Evolutionary conservation across 306 rosid genomes (phyloP), one percentile per base, ranked within the genome.

Genomic region (Vicia faba): DNA sequence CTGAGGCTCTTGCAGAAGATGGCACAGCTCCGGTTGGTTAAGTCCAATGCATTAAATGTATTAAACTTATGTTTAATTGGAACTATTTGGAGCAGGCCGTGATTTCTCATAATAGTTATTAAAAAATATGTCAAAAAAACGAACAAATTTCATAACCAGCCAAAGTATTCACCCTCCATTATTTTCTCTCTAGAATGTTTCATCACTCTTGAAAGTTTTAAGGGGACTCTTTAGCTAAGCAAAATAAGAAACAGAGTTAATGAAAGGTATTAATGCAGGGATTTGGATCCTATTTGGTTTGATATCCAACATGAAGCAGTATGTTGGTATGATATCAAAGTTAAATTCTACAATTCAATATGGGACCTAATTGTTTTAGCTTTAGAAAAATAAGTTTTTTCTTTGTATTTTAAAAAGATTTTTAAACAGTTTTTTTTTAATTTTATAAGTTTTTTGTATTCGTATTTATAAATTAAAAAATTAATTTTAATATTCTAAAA

Each of bases 51-150:
- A 2, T 68, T 70, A 53, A 54, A 70, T 43, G 61, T 65, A 61
- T 74, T 40, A 14, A 46, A 18, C 63, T 45, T 75, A n/a, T 64
- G 57, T 81, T 56, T 51, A 59, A 45, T 70, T 70, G 62, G 38
- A 54, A 61, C 75, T 60, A n/a, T 78, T 70, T 19, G 64, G 75
- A 64, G 82, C 71, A 69, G 78, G 19, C 54, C 54, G 68, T 66
- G 55, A 46, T 48, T 69, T 54, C 70, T 60, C 71, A 36, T 69
- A 64, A 60, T 23, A 28, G 38, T 33, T 33, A 33, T 33, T 29
- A 35, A 26, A 63, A 53, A 43, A n/a, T 38, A 69, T 73, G 36
- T 66, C 31, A 31, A 14, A 38, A 54, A 74, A 53, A 46, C 58
- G 61, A 67, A 61, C 57, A 41, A 62, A 29, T 23, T 33, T 68